phyloP scores from a whole-genome alignment of 148 eudicot genomes.

The Cornus florida region DNA sequence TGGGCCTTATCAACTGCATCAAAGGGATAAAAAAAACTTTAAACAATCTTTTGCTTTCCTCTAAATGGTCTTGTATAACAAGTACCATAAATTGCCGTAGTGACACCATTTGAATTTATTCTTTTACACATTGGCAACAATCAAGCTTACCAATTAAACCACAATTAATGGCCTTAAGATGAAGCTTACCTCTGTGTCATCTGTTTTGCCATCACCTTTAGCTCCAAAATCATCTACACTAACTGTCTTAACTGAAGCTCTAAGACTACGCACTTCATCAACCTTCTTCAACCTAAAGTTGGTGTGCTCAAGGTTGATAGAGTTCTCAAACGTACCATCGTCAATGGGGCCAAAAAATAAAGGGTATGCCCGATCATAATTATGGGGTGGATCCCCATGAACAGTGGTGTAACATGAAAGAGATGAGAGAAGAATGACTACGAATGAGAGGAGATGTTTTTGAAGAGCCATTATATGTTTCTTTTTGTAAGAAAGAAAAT shows the following conservation, averaged over 20 bases:
- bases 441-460: background rate
- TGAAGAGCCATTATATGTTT: constrained; percentile 3
- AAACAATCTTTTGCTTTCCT: too few species aligned
- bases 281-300: constrained; percentile 4
- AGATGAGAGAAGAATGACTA: constrained; percentile 5
- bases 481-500: background rate
- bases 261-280: background rate
- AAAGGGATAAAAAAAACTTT: too few species aligned
- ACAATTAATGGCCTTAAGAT: too few species aligned
- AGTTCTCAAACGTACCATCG: background rate
- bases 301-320: background rate
- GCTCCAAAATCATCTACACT: constrained; percentile 56
- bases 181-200: constrained; percentile 47
- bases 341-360: constrained; percentile 10
- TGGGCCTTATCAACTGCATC: too few species aligned
- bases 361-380: constrained; percentile 28
- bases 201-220: constrained; percentile 56
- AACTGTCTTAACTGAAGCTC: constrained; percentile 23
- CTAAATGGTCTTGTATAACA: too few species aligned
- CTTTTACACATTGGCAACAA: too few species aligned
- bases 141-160: background rate
- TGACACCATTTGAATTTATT: too few species aligned
- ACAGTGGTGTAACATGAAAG: background rate
- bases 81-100: too few species aligned
- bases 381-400: constrained; percentile 1